phyloP scores from a whole-genome alignment of 306 rosid genomes.

The Vigna reflexopilosa region DNA sequence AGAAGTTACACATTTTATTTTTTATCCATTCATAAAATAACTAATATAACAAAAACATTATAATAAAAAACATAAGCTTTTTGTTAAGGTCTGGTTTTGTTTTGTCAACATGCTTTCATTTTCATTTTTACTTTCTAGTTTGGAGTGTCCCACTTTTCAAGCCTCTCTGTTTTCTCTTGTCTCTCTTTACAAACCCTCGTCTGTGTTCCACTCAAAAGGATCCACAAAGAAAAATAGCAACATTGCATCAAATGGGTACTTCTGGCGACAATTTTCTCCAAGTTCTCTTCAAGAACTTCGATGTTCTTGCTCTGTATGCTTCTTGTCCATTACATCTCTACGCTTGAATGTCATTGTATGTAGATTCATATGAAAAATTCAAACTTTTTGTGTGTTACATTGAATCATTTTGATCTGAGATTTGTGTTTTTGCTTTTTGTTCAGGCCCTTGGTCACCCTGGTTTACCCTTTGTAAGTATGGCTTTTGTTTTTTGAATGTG shows the following conservation, averaged over 20 bases:
- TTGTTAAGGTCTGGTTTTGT: neutral
- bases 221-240: slow-evolving; percentile 1
- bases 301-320: slow-evolving; percentile 86
- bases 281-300: slow-evolving; percentile 83
- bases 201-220: slow-evolving; percentile 11
- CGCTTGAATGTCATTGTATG: neutral
- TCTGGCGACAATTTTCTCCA: slow-evolving; percentile 71
- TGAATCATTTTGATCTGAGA: neutral
- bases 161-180: slow-evolving; percentile 1
- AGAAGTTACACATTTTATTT: neutral
- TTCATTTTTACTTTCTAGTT: slow-evolving; percentile 3
- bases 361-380: neutral
- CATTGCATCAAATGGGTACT: slow-evolving; percentile 56
- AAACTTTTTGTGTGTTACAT: neutral
- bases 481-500: neutral
- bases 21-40: neutral
- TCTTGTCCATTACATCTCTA: neutral
- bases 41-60: neutral
- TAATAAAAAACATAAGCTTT: neutral
- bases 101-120: slow-evolving; percentile 38
- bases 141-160: slow-evolving; percentile 36
- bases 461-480: slow-evolving; percentile 89
- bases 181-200: slow-evolving; percentile 32
- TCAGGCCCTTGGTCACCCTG: slow-evolving; percentile 84
- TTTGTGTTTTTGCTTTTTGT: slow-evolving; percentile 4